These are phyloP conservation scores for Tetracentron sinense DNA, from an alignment of 164 flowering plant species.

Conservation along the genomic window DNA sequence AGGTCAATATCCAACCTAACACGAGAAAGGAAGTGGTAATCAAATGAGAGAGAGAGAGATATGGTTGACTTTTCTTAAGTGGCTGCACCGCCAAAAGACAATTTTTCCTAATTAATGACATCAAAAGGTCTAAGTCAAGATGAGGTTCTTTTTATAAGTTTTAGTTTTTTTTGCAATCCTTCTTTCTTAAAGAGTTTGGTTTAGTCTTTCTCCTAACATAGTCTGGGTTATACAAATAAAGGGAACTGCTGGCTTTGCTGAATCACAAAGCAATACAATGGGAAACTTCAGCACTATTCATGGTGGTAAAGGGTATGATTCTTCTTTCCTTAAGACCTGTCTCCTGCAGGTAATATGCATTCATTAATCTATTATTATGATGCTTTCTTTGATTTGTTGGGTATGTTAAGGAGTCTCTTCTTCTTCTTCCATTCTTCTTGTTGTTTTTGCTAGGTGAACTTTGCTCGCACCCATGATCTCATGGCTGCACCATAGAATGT, in stretches of 20 bases:
- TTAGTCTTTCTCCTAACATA: slow-evolving; percentile 1
- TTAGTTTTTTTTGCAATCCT: neutral
- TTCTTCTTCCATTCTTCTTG: neutral
- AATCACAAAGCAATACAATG: slow-evolving; percentile 12
- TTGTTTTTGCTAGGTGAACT: neutral
- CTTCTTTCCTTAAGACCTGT: neutral
- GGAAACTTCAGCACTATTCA: slow-evolving; percentile 23
- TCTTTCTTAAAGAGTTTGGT: neutral
- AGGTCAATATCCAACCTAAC: slow-evolving; percentile 38
- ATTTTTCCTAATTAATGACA: neutral
- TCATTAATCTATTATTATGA: no score
- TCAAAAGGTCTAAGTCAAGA: neutral
- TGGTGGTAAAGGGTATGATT: slow-evolving; percentile 7
- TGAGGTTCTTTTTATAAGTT: neutral
- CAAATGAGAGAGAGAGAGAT: slow-evolving; percentile 2
- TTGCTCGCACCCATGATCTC: neutral
- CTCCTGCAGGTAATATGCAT: no score
- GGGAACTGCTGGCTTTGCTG: neutral
- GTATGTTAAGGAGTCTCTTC: neutral
- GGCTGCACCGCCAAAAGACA: slow-evolving; percentile 25
- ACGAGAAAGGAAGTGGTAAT: slow-evolving; percentile 13
- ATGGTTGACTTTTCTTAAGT: slow-evolving; percentile 24
- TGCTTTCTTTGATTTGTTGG: no score
- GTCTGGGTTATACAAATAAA: neutral
- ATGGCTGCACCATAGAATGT: no score